Evolutionary conservation across 495 filamentous ascomycete species (phyloP).

Genomic region (Cercophora newfieldiana): DNA sequence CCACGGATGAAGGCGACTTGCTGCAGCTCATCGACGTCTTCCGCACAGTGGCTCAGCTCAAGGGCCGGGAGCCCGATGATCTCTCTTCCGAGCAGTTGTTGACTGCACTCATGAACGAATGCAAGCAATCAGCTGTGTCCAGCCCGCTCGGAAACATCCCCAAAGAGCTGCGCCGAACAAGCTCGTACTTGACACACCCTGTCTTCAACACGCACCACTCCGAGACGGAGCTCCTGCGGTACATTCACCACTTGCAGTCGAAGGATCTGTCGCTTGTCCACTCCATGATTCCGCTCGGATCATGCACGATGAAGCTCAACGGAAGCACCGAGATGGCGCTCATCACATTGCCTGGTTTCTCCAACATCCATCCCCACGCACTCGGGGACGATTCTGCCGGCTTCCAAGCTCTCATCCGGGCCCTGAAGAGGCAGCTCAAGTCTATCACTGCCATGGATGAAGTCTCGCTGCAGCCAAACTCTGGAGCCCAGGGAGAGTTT

Average conservation of each 20-base stretch:
- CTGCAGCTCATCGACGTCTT: slow-evolving; percentile 33
- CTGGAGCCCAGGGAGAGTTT: slow-evolving; percentile 96
- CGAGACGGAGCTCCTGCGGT: slow-evolving; percentile 92
- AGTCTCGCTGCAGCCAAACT: slow-evolving; percentile 93
- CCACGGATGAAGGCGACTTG: slow-evolving; percentile 33
- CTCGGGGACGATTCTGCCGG: slow-evolving; percentile 63
- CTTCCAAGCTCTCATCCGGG: slow-evolving; percentile 67
- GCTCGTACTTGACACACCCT: slow-evolving; percentile 80
- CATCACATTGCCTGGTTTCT: slow-evolving; percentile 81
- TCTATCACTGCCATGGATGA: slow-evolving; percentile 89
- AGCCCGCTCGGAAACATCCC: slow-evolving; percentile 48
- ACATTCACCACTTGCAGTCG: slow-evolving; percentile 92
- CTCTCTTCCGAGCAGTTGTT: slow-evolving; percentile 19
- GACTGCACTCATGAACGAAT: slow-evolving; percentile 35
- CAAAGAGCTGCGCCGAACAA: slow-evolving; percentile 66
- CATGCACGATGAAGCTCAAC: slow-evolving; percentile 99
- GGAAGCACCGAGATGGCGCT: slow-evolving; percentile 87
- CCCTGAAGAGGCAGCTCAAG: slow-evolving; percentile 73
- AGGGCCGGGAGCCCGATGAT: neutral
- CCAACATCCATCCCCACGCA: slow-evolving; percentile 82
- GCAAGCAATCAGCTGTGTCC: slow-evolving; percentile 7
- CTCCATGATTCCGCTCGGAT: slow-evolving; percentile 99
- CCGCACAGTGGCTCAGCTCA: neutral
- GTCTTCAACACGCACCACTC: slow-evolving; percentile 98
- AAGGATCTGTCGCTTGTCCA: slow-evolving; percentile 94